These are phyloP conservation scores for Verticillium alfalfae DNA, from an alignment of 2,329 filamentous ascomycete species.

Conservation along the genomic window DNA sequence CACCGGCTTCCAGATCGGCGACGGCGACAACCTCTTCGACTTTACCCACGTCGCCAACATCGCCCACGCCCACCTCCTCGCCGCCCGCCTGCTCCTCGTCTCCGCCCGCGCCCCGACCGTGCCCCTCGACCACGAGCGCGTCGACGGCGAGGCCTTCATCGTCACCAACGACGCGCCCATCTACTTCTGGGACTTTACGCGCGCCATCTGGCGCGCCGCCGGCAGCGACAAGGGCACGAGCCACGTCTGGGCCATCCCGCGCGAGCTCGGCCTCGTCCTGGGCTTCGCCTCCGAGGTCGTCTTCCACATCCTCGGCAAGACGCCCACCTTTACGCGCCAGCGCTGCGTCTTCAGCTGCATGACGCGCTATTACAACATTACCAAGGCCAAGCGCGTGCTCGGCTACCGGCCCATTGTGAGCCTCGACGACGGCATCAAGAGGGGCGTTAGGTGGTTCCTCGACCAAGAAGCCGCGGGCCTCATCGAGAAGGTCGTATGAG, in stretches of 20 bases:
- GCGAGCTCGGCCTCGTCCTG: slow-evolving; percentile 44
- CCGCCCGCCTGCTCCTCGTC: slow-evolving; percentile 64
- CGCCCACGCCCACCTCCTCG: slow-evolving; percentile 76
- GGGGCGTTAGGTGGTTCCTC: slow-evolving; percentile 48
- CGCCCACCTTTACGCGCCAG: slow-evolving; percentile 53
- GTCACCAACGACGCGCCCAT: slow-evolving; percentile 85
- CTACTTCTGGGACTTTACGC: slow-evolving; percentile 86
- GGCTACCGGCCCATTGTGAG: slow-evolving; percentile 64
- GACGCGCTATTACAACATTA: slow-evolving; percentile 73
- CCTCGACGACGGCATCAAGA: slow-evolving; percentile 58
- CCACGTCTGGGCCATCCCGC: slow-evolving; percentile 49
- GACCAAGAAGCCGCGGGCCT: slow-evolving; percentile 38
- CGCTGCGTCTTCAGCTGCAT: slow-evolving; percentile 64
- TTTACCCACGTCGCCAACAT: slow-evolving; percentile 61
- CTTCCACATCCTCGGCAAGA: slow-evolving; percentile 41
- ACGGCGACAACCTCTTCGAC: slow-evolving; percentile 58
- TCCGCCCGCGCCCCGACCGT: slow-evolving; percentile 45
- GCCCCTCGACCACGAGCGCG: slow-evolving; percentile 65
- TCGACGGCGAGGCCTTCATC: slow-evolving; percentile 84
- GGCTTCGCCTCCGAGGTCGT: slow-evolving; percentile 49
- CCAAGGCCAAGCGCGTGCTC: slow-evolving; percentile 65
- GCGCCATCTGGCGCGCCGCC: slow-evolving; percentile 66
- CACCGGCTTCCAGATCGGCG: slow-evolving; percentile 74
- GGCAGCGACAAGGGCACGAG: slow-evolving; percentile 46
- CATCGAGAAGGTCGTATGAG: not conserved